Evolutionary conservation across 1,284 basidiomycete species (phyloP), one percentile per base, ranked within the genome.

Genomic region (Boletus austroedulis): DNA sequence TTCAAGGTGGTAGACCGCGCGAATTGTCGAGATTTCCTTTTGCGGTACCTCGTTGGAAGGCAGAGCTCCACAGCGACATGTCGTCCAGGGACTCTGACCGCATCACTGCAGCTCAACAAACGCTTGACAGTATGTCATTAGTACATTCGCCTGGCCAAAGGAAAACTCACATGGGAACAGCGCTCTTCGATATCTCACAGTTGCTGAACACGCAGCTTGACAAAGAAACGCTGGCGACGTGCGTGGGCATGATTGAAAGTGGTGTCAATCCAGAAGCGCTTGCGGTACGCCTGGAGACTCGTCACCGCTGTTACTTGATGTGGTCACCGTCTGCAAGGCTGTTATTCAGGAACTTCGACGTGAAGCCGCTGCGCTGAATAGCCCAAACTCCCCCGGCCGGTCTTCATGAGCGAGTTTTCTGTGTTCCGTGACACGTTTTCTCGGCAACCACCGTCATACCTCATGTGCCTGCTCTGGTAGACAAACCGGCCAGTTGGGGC

Each of bases 231-330:
- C 81, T 94, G 17, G 87, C 86, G 26, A 91, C 86, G 9, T 94
- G 91, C 68, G 83, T 93, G 19, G 82, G 84, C 58, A 84, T 94
- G 83, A 90, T 94, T 67, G 92, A 94, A 71, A 86, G 83, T 62
- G 92, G 92, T 8, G 89, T 89, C 43, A 92, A 92, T 67, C 89
- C 92, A 6, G 90, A 93, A 66, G 92, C 92, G 3, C 78, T 94
- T 51, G 92, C 92, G 64, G 92, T 94, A 68, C 62, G 86, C 81
- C 21, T 19, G 9, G 48, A n/a, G 21, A 11, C 26, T 26, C 21
- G 23, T 38, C 50, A 24, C 21, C 43, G 17, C n/a, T 26, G 40
- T 50, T 41, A 23, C 40, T 19, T 65, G 47, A 58, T 32, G 21
- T 56, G 17, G 50, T 48, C 19, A 55, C 53, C 34, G 44, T 46